These are phyloP conservation scores for Carpinus fangiana DNA, from an alignment of 306 rosid genomes.

Conservation along the genomic window DNA sequence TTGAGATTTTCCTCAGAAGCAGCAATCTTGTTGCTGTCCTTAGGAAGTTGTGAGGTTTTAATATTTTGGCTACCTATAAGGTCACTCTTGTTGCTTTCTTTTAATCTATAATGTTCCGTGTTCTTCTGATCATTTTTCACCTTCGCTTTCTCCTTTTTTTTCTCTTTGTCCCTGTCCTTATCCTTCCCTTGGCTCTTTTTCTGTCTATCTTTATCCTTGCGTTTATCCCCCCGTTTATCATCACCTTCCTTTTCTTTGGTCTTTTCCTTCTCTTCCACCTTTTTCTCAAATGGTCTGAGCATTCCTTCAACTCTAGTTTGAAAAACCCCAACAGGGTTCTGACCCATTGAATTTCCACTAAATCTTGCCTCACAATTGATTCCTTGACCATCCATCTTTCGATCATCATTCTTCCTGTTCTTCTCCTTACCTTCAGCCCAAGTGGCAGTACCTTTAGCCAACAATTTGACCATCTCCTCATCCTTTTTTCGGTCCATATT, in stretches of 20 bases:
- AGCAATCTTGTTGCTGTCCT: slow-evolving; percentile 45
- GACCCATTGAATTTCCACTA: slow-evolving; percentile 49
- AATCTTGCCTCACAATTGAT: slow-evolving; percentile 33
- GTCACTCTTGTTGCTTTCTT: slow-evolving; percentile 48
- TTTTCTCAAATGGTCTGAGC: slow-evolving; percentile 45
- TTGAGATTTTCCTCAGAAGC: slow-evolving; percentile 51
- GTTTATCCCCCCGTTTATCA: slow-evolving; percentile 62
- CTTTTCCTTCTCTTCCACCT: slow-evolving; percentile 40
- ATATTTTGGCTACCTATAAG: slow-evolving; percentile 37
- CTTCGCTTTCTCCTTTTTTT: slow-evolving; percentile 53
- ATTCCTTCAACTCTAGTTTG: slow-evolving; percentile 54
- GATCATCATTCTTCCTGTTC: slow-evolving; percentile 48
- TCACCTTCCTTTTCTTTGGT: slow-evolving; percentile 58
- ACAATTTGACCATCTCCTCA: slow-evolving; percentile 60
- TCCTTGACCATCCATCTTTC: slow-evolving; percentile 54
- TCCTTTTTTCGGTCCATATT: slow-evolving; percentile 46
- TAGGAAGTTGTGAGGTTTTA: slow-evolving; percentile 40
- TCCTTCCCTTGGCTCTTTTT: slow-evolving; percentile 77
- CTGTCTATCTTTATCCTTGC: slow-evolving; percentile 66
- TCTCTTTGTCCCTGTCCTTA: slow-evolving; percentile 80
- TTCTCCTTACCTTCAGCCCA: slow-evolving; percentile 48
- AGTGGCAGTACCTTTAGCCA: slow-evolving; percentile 48
- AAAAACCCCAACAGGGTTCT: slow-evolving; percentile 40
- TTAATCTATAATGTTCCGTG: slow-evolving; percentile 39
- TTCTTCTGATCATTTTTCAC: slow-evolving; percentile 34